These are phyloP conservation scores for Apiotrichum montevideense DNA, from an alignment of 1,284 basidiomycete genomes.

Conservation along the genomic window DNA sequence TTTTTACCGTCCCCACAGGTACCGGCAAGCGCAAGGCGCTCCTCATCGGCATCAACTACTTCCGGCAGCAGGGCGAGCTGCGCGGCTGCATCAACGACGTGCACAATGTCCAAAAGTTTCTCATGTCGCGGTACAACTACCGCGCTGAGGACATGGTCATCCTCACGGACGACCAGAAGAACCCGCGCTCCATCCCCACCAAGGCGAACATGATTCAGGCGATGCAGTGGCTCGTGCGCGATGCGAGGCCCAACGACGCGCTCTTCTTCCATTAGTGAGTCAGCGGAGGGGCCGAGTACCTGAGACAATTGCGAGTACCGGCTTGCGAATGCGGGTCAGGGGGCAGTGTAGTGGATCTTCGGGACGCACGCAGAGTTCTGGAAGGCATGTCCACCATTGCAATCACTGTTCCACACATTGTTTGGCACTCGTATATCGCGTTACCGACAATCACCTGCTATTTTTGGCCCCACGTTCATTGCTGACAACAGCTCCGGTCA, in stretches of 20 bases:
- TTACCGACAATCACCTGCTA: neutral
- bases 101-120: constrained; percentile 65
- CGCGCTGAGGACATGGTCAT: constrained; percentile 75
- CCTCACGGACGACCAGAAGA: constrained; percentile 64
- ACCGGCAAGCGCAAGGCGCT: constrained; percentile 37
- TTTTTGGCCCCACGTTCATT: no score
- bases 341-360: neutral
- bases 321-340: neutral
- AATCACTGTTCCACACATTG: neutral
- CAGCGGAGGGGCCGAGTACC: no score
- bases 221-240: constrained; percentile 84
- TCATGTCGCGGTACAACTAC: constrained; percentile 67
- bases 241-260: constrained; percentile 72
- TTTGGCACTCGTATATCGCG: neutral
- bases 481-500: constrained; percentile 56
- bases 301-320: neutral
- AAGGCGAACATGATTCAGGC: constrained; percentile 73
- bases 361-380: no score
- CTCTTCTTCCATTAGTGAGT: constrained; percentile 84
- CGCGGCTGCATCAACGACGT: constrained; percentile 85
- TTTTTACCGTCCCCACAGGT: constrained; percentile 11
- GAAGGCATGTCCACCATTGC: no score
- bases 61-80: constrained; percentile 58
- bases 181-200: constrained; percentile 64
- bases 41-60: constrained; percentile 61